Evolutionary conservation across 2,329 filamentous ascomycete genomes (phyloP).

Genomic region (Colletotrichum musae): DNA sequence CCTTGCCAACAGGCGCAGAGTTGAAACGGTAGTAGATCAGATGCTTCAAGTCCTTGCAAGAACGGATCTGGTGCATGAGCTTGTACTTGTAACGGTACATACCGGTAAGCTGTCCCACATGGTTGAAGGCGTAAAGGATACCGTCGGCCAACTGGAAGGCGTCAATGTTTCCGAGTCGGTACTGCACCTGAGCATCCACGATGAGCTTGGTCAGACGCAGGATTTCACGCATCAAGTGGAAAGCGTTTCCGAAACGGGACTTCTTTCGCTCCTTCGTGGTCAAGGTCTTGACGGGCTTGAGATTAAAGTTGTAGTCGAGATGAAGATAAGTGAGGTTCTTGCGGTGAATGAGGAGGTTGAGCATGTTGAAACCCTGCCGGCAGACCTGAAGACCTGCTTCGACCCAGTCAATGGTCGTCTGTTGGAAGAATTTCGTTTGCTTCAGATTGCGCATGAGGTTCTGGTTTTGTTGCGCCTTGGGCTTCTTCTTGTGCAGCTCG

Average conservation of each 20-base stretch:
- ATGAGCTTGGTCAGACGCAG: slow-evolving; percentile 96
- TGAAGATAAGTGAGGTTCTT: slow-evolving; percentile 99
- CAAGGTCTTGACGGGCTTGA: slow-evolving; percentile 98
- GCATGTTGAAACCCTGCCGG: slow-evolving; percentile 98
- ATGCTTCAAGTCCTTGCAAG: slow-evolving; percentile 99
- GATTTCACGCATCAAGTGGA: slow-evolving; percentile 99
- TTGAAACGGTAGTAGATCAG: slow-evolving; percentile 99
- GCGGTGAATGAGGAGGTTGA: slow-evolving; percentile 96
- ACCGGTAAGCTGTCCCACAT: slow-evolving; percentile 96
- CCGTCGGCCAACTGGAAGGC: slow-evolving; percentile 98
- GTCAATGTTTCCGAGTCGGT: slow-evolving; percentile 96
- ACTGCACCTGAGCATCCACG: slow-evolving; percentile 98
- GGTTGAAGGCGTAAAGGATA: slow-evolving; percentile 99
- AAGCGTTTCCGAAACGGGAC: slow-evolving; percentile 98
- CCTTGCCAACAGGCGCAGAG: slow-evolving; percentile 95
- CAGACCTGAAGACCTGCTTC: slow-evolving; percentile 98
- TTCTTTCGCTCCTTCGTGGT: slow-evolving; percentile 99
- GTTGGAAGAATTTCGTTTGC: slow-evolving; percentile 99
- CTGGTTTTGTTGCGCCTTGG: slow-evolving; percentile 96
- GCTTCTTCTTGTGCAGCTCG: slow-evolving; percentile 94
- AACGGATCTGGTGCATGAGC: slow-evolving; percentile 99
- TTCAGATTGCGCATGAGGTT: slow-evolving; percentile 91
- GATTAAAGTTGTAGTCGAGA: slow-evolving; percentile 99
- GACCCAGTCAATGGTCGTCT: slow-evolving; percentile 99
- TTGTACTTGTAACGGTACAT: slow-evolving; percentile 99